Base-by-base conservation (phyloP, 306 rosid genomes). In the Crotalaria pallida region DNA sequence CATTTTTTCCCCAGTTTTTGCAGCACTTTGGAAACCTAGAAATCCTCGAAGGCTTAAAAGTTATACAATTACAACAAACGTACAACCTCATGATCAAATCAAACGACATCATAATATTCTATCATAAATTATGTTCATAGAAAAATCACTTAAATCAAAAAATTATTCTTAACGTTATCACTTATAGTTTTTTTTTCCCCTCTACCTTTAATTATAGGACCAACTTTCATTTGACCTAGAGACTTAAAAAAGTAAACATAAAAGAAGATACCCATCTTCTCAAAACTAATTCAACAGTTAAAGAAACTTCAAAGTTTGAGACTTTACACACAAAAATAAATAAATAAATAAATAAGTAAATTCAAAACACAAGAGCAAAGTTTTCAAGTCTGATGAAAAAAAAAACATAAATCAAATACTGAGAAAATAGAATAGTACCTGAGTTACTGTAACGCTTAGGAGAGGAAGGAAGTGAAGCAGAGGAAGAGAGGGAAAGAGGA, bases 391-490 rank as follows among this genome's bases (percentile, higher is more conserved):
- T 44, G 1, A 11, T 2, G 21, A 26, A 6, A 0, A 1, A n/a
- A 27, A 27, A 48, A 11, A 59, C 58, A 48, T 3, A 68, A 26
- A 48, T n/a, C 41, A 16, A 0, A 65, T 0, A 52, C 4, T 55
- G 62, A 74, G 15, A 52, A 6, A 4, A 51, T 15, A 21, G 16
- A n/a, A n/a, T n/a, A 15, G 6, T 52, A 84, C 89, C 89, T 78
- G 51, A 70, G 84, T n/a, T n/a, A n/a, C 49, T 48, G 78, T 43
- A 68, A 16, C 2, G 43, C 65, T 17, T 3, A 55, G 79, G 27
- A 9, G 43, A 7, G 8, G 41, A 34, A 6, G 41, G 8, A 9
- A 36, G 38, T 12, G 40, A 6, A 33, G 16, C 8, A 18, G 22
- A 57, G 16, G 24, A 60, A 29, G 45, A 41, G 60, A 33, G 63